These are phyloP conservation scores for Penicillium nordicum DNA, from an alignment of 2,329 filamentous ascomycete species.

Conservation along the genomic window DNA sequence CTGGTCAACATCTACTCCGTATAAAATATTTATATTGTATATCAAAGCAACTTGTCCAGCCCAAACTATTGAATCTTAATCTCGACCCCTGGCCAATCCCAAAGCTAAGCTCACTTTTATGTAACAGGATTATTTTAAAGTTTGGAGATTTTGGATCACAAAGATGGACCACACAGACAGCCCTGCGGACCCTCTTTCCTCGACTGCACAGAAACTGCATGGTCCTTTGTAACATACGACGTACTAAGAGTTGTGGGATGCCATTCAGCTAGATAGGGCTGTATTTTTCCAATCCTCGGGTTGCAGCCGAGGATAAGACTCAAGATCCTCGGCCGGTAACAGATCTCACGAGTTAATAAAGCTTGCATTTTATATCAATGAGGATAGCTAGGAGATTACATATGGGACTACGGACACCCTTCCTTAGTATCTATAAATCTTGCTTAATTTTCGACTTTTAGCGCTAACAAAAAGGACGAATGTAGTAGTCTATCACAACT, in stretches of 20 bases:
- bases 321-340: not conserved
- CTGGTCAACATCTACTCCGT: not conserved
- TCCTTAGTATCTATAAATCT: too few species aligned
- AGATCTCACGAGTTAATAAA: too few species aligned
- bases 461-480: too few species aligned
- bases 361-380: too few species aligned
- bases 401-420: too few species aligned
- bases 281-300: not conserved
- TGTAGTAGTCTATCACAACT: too few species aligned
- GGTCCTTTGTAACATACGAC: not conserved
- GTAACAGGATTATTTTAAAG: not conserved
- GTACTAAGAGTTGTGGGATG: not conserved
- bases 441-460: too few species aligned
- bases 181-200: not conserved
- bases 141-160: not conserved
- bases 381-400: too few species aligned
- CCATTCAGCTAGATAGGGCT: not conserved
- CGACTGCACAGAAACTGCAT: too few species aligned
- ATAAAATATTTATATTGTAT: not conserved
- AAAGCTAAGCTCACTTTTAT: not conserved
- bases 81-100: not conserved
- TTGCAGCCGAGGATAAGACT: not conserved
- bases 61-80: not conserved
- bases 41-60: not conserved
- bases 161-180: not conserved